A percentile compares a stretch with the other conserved stretches of the same genome.
Conservation (phyloP, 192 early-diverging fungal species). For the Cetraspora pellucida region DNA sequence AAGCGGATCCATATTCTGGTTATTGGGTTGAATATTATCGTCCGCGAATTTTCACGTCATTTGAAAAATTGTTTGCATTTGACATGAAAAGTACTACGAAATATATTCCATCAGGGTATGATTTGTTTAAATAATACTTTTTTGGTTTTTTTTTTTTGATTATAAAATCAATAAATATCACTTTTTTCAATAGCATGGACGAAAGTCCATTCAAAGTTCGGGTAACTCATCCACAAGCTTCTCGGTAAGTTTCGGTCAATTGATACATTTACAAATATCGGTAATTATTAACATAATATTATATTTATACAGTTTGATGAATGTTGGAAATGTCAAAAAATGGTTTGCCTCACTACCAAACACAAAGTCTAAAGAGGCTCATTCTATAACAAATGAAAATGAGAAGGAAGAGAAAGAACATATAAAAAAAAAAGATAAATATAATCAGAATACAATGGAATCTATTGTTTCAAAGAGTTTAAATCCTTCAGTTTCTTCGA, state of each 20-base stretch:
- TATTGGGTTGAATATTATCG: conserved; percentile 91
- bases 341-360: conserved; percentile 40
- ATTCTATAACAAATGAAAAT: conserved; percentile 37
- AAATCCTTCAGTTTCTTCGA: conserved; percentile 54
- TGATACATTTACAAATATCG: not conserved
- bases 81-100: conserved; percentile 84
- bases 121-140: not conserved
- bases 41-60: conserved; percentile 73
- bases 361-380: conserved; percentile 37
- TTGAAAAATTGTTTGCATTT: conserved; percentile 78
- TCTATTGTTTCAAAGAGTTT: conserved; percentile 47
- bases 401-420: conserved; percentile 42
- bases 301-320: conserved; percentile 21
- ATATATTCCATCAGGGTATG: conserved; percentile 46
- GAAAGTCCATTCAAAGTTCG: conserved; percentile 48
- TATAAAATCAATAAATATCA: not conserved
- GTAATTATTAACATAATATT: not conserved
- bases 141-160: not conserved
- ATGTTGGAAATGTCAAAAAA: conserved; percentile 28
- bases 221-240: conserved; percentile 1
- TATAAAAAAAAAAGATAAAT: conserved; percentile 46
- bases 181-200: conserved; percentile 26
- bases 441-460: conserved; percentile 49
- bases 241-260: not conserved
- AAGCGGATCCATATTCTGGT: conserved; percentile 26